phyloP scores from a whole-genome alignment of 495 filamentous ascomycete species.

The Penicillium bovifimosum region DNA sequence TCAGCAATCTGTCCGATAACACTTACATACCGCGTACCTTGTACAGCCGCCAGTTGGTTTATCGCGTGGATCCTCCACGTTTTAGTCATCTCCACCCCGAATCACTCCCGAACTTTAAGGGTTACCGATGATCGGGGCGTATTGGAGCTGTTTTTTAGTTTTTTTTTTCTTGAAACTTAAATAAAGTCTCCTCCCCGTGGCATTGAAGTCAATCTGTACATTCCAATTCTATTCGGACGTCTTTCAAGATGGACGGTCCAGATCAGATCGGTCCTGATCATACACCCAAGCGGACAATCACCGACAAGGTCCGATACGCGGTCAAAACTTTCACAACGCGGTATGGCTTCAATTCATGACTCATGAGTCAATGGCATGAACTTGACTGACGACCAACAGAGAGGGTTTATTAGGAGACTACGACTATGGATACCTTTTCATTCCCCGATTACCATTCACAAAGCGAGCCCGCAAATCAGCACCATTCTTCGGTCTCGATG shows the following conservation, averaged over 20 bases:
- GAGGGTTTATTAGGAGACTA: constrained; percentile 80
- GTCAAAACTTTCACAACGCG: constrained; percentile 45
- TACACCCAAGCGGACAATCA: constrained; percentile 34
- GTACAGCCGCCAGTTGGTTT: neutral
- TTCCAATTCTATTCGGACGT: neutral
- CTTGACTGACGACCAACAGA: constrained; percentile 35
- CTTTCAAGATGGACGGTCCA: constrained; percentile 38
- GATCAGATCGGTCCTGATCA: constrained; percentile 48
- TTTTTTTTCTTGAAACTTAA: neutral
- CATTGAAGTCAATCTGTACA: neutral
- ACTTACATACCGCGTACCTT: no score
- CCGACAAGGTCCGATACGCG: constrained; percentile 32
- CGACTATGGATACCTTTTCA: constrained; percentile 76
- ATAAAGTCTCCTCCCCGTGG: neutral
- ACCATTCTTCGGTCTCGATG: constrained; percentile 86
- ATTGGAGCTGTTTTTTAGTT: neutral
- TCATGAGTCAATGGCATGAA: no score
- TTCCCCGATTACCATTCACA: constrained; percentile 80
- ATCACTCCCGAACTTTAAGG: neutral
- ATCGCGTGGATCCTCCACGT: neutral
- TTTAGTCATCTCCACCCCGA: constrained; percentile 1
- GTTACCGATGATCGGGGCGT: neutral
- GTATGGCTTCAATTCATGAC: constrained; percentile 24
- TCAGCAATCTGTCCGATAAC: neutral
- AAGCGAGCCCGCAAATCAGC: constrained; percentile 54